phyloP scores from a whole-genome alignment of 805 yeast genomes.

The Kazachstania africana region DNA sequence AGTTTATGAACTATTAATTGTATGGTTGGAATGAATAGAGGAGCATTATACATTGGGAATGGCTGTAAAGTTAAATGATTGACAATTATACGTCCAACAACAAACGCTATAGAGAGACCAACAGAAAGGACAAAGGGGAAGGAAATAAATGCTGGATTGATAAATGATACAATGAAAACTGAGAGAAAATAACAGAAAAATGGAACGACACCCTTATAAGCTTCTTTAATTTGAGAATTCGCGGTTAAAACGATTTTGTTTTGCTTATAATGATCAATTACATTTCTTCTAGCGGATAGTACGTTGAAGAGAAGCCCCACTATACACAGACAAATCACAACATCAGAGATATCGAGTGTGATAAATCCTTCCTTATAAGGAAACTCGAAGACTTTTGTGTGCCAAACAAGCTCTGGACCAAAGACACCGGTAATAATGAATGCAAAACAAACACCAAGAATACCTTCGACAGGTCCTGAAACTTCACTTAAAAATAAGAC shows the following conservation, averaged over 20 bases:
- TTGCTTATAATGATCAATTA: constrained; percentile 33
- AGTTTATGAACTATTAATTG: constrained; percentile 31
- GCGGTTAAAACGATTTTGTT: constrained; percentile 11
- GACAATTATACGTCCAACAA: constrained; percentile 83
- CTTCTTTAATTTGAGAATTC: constrained; percentile 20
- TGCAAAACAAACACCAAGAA: constrained; percentile 45
- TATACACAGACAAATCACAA: constrained; percentile 45
- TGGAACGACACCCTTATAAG: constrained; percentile 54
- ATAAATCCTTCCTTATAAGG: constrained; percentile 6
- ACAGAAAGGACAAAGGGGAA: constrained; percentile 57
- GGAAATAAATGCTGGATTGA: constrained; percentile 37
- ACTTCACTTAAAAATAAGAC: constrained; percentile 62
- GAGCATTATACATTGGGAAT: constrained; percentile 64
- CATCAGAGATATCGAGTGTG: constrained; percentile 33
- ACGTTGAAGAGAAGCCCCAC: constrained; percentile 52
- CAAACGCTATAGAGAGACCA: constrained; percentile 67
- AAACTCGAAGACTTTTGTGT: constrained; percentile 28
- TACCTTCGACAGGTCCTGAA: constrained; percentile 95
- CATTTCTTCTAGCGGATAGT: constrained; percentile 55
- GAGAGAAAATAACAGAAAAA: constrained; percentile 44
- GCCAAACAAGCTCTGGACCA: constrained; percentile 63
- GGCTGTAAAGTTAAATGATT: constrained; percentile 73
- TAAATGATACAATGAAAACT: constrained; percentile 35
- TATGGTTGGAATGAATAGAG: constrained; percentile 51
- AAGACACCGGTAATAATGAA: constrained; percentile 51